These are phyloP conservation scores for Alternaria conjuncta DNA, from an alignment of 2,329 filamentous ascomycete species.

Conservation along the genomic window DNA sequence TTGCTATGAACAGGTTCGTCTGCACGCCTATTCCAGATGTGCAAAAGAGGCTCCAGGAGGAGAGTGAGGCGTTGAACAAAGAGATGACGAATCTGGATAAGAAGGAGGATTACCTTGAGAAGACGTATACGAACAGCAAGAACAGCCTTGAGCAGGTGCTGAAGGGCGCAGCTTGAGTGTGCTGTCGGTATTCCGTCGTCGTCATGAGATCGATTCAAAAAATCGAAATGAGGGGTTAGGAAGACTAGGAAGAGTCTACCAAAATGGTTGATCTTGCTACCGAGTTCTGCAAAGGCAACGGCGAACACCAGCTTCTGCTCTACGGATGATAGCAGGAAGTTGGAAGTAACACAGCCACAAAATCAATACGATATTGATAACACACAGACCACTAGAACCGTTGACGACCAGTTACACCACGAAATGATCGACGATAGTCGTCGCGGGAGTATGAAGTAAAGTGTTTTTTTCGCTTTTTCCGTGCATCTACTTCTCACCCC, in stretches of 20 bases:
- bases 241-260: not conserved
- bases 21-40: constrained; percentile 75
- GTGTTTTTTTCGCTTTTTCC: not conserved
- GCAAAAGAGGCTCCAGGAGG: constrained; percentile 75
- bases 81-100: constrained; percentile 85
- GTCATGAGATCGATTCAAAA: not conserved
- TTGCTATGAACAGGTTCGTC: constrained; percentile 75
- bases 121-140: constrained; percentile 91
- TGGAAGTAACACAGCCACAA: not conserved
- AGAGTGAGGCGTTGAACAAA: constrained; percentile 75
- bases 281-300: not conserved
- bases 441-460: not conserved
- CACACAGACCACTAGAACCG: not conserved
- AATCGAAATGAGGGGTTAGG: not conserved
- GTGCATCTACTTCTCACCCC: not conserved
- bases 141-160: constrained; percentile 91
- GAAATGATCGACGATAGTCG: not conserved
- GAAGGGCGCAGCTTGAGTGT: constrained; percentile 48
- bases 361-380: not conserved
- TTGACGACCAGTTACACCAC: not conserved
- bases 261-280: not conserved
- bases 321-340: not conserved
- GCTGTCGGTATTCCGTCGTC: not conserved
- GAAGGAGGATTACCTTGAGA: constrained; percentile 91
- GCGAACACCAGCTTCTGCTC: not conserved